A percentile compares a stretch with the other conserved stretches of the same genome.
These are phyloP conservation scores for Diaporthe sp. DNA, from an alignment of 2,329 filamentous ascomycete species.

Conservation along the genomic window DNA sequence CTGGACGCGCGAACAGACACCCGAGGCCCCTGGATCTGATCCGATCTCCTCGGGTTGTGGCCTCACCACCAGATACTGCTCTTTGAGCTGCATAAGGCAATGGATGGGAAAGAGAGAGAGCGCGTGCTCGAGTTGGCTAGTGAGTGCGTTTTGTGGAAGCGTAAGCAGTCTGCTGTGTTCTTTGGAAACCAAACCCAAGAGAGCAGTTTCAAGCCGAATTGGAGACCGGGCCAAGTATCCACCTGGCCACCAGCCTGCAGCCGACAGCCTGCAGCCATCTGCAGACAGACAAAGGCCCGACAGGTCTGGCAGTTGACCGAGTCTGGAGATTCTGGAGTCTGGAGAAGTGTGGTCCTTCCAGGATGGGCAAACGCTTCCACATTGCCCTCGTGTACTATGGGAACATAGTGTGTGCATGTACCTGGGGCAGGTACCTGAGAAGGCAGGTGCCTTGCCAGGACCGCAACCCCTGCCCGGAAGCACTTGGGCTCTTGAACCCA, in stretches of 20 bases:
- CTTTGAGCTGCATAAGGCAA: neutral
- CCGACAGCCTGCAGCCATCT: conserved; percentile 5
- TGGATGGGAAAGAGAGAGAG: neutral
- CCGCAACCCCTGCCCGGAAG: neutral
- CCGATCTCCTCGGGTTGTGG: neutral
- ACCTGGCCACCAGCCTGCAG: conserved; percentile 15
- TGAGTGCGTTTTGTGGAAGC: neutral
- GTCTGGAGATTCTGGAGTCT: neutral
- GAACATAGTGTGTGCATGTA: neutral
- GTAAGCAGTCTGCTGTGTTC: neutral
- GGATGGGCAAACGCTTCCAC: neutral
- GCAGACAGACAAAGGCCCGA: conserved; percentile 13
- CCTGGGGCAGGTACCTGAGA: neutral
- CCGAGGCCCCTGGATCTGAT: neutral
- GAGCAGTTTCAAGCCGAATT: conserved; percentile 15
- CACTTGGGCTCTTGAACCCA: neutral
- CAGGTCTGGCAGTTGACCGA: conserved; percentile 8
- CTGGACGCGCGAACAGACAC: conserved; percentile 21
- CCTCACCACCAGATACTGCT: neutral
- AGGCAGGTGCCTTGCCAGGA: too few species aligned
- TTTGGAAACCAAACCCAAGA: conserved; percentile 14
- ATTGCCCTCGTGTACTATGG: neutral
- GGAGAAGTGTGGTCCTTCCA: neutral
- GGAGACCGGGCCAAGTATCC: neutral
- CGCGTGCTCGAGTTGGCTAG: neutral